phyloP scores from a whole-genome alignment of 306 rosid species.

The Cercis canadensis region DNA sequence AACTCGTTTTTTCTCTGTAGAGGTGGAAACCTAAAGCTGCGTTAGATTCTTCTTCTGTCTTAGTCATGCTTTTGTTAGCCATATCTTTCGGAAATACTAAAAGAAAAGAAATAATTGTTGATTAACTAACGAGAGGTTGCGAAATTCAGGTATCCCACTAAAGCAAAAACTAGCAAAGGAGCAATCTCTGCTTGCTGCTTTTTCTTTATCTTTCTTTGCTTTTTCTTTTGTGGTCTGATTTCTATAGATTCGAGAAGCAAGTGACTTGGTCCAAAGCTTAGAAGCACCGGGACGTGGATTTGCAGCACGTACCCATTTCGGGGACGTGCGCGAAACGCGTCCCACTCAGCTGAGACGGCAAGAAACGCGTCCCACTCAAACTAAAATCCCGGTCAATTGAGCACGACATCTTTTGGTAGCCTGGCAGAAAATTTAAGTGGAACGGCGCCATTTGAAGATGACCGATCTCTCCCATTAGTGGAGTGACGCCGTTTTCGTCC shows the following conservation, averaged over 20 bases:
- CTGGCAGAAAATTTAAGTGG: no score
- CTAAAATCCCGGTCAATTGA: no score
- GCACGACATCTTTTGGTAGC: no score
- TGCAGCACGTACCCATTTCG: no score
- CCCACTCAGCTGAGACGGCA: no score
- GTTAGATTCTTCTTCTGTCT: constrained; percentile 23
- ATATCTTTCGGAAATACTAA: constrained; percentile 35
- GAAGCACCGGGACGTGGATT: no score
- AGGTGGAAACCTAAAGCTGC: neutral
- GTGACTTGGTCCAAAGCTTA: constrained; percentile 73
- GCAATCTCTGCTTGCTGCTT: constrained; percentile 54
- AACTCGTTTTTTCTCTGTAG: neutral
- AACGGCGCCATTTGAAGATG: no score
- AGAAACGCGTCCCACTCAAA: no score
- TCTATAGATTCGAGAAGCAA: constrained; percentile 74
- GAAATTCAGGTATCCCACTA: constrained; percentile 31
- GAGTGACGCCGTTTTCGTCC: no score
- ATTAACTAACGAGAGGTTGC: constrained; percentile 16
- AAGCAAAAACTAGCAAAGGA: constrained; percentile 55
- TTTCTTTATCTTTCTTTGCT: constrained; percentile 62
- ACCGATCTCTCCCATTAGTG: no score
- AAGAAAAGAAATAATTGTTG: no score
- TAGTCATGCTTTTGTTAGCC: constrained; percentile 19
- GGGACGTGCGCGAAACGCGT: no score
- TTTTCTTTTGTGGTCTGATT: constrained; percentile 59